Percentiles rank a stretch among this genome's conserved stretches.
These are phyloP conservation scores for Trichoderma gamsii DNA, from an alignment of 495 filamentous ascomycete genomes.

Conservation along the genomic window DNA sequence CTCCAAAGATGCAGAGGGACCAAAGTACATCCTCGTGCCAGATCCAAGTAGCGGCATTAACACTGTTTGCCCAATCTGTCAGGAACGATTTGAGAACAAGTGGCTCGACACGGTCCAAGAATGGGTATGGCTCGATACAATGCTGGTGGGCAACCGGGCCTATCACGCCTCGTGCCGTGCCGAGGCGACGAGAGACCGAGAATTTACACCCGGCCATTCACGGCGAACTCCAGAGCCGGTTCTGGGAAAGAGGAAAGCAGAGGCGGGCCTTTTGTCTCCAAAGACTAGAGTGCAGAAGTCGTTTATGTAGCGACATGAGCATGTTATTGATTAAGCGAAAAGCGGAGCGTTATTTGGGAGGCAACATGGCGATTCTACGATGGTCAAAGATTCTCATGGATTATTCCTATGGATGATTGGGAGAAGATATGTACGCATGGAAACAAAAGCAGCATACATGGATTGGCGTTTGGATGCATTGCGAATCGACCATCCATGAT, in stretches of 20 bases:
- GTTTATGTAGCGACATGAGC: conserved; percentile 10
- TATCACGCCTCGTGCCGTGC: conserved; percentile 87
- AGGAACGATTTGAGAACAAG: conserved; percentile 82
- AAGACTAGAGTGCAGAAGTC: conserved; percentile 11
- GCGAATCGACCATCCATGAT: no score
- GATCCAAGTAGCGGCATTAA: conserved; percentile 65
- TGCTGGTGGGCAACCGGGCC: conserved; percentile 67
- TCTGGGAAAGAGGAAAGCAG: conserved; percentile 71
- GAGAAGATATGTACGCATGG: background rate
- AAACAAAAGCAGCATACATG: no score
- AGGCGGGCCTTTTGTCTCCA: conserved; percentile 32
- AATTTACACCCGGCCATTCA: conserved; percentile 39
- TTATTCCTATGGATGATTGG: background rate
- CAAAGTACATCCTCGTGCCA: conserved; percentile 76
- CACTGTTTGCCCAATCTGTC: conserved; percentile 82
- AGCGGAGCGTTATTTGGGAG: background rate
- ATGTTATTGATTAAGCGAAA: background rate
- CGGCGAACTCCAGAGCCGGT: conserved; percentile 57
- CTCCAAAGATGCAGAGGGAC: conserved; percentile 23
- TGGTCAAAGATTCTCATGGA: background rate
- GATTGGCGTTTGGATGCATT: no score
- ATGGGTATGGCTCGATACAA: conserved; percentile 93
- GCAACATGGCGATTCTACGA: background rate
- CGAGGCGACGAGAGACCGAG: conserved; percentile 68
- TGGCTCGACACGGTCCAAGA: conserved; percentile 92